Evolutionary conservation across 805 yeast genomes (phyloP).

Genomic region (Groenewaldozyma salmanticensis): DNA sequence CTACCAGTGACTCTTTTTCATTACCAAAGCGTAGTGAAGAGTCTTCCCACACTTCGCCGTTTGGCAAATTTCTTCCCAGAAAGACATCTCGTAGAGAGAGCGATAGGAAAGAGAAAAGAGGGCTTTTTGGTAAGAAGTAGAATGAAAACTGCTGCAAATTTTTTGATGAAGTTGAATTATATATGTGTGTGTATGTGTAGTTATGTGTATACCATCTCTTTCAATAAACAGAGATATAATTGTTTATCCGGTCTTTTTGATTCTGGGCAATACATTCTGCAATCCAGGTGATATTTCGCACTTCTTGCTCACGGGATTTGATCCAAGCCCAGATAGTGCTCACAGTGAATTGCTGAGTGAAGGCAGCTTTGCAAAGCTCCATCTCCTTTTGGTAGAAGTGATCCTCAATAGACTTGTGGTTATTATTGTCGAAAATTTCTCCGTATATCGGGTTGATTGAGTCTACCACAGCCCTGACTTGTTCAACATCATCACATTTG

Average conservation of each 20-base stretch:
- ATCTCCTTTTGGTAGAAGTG: constrained; percentile 88
- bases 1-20: no score
- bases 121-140: neutral
- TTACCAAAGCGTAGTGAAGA: no score
- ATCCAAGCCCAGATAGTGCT: constrained; percentile 95
- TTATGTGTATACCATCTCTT: no score
- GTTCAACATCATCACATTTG: constrained; percentile 76
- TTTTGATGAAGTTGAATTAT: neutral
- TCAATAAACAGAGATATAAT: constrained; percentile 79
- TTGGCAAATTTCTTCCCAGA: neutral
- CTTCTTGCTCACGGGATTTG: constrained; percentile 91
- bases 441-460: constrained; percentile 23
- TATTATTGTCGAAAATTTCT: constrained; percentile 37
- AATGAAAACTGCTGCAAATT: no score
- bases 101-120: neutral
- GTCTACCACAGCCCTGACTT: constrained; percentile 40
- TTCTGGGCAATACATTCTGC: constrained; percentile 99
- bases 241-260: constrained; percentile 87
- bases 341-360: constrained; percentile 91
- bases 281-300: constrained; percentile 97
- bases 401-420: constrained; percentile 69
- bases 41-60: no score
- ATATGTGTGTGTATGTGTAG: neutral
- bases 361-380: constrained; percentile 84
- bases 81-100: neutral